phyloP scores from a whole-genome alignment of 2,329 filamentous ascomycete species.

The Cladophialophora bantiana region DNA sequence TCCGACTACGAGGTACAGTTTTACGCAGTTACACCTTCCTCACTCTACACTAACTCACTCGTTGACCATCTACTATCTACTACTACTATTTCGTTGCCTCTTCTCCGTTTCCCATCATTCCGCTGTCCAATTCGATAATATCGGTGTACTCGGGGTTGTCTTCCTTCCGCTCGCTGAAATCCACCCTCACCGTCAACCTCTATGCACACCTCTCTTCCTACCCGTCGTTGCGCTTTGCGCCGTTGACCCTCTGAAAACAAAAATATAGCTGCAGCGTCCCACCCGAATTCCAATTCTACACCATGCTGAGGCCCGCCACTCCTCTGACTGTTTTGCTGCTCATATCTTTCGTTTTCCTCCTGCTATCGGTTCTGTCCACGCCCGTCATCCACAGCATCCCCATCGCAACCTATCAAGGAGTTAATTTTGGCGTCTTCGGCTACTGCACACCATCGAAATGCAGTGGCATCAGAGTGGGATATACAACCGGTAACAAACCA shows the following conservation, averaged over 20 bases:
- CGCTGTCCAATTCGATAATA: constrained; percentile 49
- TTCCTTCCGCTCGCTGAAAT: constrained; percentile 10
- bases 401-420: constrained; percentile 75
- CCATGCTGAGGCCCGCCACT: constrained; percentile 88
- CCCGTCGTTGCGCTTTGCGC: constrained; percentile 30
- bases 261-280: constrained; percentile 10
- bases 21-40: constrained; percentile 7
- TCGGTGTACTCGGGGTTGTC: neutral
- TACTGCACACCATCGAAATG: constrained; percentile 75
- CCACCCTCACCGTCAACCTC: constrained; percentile 9
- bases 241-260: constrained; percentile 13
- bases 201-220: constrained; percentile 24
- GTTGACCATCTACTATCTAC: constrained; percentile 8
- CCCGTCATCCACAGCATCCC: constrained; percentile 87
- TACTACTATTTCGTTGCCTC: neutral
- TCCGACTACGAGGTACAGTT: neutral
- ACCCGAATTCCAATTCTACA: constrained; percentile 10
- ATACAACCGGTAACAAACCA: constrained; percentile 73
- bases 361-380: constrained; percentile 88
- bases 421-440: constrained; percentile 91
- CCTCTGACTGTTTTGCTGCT: constrained; percentile 86
- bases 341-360: constrained; percentile 80
- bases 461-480: constrained; percentile 79
- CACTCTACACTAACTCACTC: neutral
- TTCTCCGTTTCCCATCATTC: neutral